A percentile compares a stretch with the other conserved stretches of the same genome.
phyloP scores from a whole-genome alignment of 2,329 filamentous ascomycete species.

The Fusarium domesticum region DNA sequence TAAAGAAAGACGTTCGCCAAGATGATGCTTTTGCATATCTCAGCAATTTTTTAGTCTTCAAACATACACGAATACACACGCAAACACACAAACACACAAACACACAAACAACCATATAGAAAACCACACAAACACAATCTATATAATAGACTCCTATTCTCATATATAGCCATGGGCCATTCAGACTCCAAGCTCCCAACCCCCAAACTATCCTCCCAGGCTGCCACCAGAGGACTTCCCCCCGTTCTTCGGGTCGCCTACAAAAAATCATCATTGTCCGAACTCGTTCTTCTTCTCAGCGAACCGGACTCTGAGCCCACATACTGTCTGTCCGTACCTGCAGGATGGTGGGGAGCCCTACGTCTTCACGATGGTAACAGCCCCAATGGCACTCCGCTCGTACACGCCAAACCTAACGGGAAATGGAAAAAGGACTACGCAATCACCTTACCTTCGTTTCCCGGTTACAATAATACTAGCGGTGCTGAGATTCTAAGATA shows the following conservation, averaged over 20 bases:
- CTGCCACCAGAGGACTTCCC: slow-evolving; percentile 5
- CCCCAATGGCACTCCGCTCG: slow-evolving; percentile 1
- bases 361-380: slow-evolving; percentile 5
- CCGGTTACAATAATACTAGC: background rate
- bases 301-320: slow-evolving; percentile 6
- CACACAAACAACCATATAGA: background rate
- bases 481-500: slow-evolving; percentile 4
- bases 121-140: background rate
- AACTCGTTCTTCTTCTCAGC: slow-evolving; percentile 6
- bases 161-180: slow-evolving; percentile 13
- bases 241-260: slow-evolving; percentile 11
- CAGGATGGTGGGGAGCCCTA: slow-evolving; percentile 7
- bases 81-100: background rate
- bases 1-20: background rate
- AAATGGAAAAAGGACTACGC: slow-evolving; percentile 2
- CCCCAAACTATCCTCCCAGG: slow-evolving; percentile 7
- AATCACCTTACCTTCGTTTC: slow-evolving; percentile 5
- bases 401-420: background rate
- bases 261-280: slow-evolving; percentile 8
- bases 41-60: background rate
- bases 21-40: background rate
- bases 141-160: background rate
- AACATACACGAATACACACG: background rate
- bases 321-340: slow-evolving; percentile 1
- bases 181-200: slow-evolving; percentile 13